Evolutionary conservation across 2,329 filamentous ascomycete genomes (phyloP), one percentile per base, ranked within the genome.

Genomic region (Scytalidium sp.): DNA sequence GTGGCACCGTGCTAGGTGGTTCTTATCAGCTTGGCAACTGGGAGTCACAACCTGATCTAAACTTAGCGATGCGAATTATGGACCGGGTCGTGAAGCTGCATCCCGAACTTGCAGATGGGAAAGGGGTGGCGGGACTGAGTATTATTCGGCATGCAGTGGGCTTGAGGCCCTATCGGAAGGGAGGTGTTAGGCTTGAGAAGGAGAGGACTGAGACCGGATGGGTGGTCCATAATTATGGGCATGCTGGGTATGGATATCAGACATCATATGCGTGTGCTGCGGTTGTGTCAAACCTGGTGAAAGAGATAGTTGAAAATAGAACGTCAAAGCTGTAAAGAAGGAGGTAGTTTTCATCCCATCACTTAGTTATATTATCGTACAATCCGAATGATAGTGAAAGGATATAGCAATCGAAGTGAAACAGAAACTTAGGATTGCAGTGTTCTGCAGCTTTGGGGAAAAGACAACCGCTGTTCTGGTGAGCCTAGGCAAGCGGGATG

Each of bases 131-230:
- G 65, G 78, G 73, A 39, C 62, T 89, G 51, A 79, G 80, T 65
- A 74, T 88, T 23, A 76, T 88, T 50, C 72, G 84, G 13, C 84
- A 88, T 66, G 81, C 81, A 6, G 85, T 88, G 39, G 85, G 85
- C 2, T 59, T 88, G 53, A 70, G 85, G 45, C 85, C 85, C 2
- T 71, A 85, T 64, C 72, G 85, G 45, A 72, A 77, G 45, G 77
- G 73, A 9, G 85, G 85, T 0, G 77, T 80, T 20, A 75, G 85
- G 43, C 70, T 88, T 43, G 84, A 87, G 64, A 80, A 72, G 59
- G 84, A 88, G 60, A 72, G 68, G 39, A 74, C 87, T 41, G 69
- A 74, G 45, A 76, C 73, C 2, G 67, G 75, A 2, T 73, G 72
- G 59, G 75, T 83, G 2, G 79, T 85, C 41, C 82, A 85, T 64